These are phyloP conservation scores for Mycena pura DNA, from an alignment of 768 basidiomycete genomes.

Conservation along the genomic window DNA sequence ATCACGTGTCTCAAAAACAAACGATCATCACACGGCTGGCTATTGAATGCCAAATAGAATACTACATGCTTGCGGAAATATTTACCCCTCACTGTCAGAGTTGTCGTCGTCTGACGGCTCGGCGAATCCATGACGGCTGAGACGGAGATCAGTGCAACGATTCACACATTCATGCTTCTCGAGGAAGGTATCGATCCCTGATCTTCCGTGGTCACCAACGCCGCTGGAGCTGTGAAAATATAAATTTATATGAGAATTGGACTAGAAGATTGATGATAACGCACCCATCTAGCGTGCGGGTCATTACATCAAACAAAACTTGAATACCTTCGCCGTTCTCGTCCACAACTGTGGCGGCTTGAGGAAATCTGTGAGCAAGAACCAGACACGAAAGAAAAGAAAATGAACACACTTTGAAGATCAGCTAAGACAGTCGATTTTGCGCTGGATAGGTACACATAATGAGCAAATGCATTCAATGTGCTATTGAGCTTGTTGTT, in stretches of 20 bases:
- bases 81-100: no score
- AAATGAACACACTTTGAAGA: constrained; percentile 3
- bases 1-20: no score
- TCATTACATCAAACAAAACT: constrained; percentile 15
- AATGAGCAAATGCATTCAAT: constrained; percentile 6
- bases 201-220: neutral
- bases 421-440: neutral
- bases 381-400: neutral
- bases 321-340: neutral
- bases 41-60: no score
- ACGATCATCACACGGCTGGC: no score
- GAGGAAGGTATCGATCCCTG: constrained; percentile 1
- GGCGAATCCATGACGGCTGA: constrained; percentile 5
- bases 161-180: constrained; percentile 1
- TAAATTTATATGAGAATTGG: neutral
- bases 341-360: neutral
- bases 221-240: neutral
- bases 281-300: constrained; percentile 9
- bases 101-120: no score
- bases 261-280: neutral
- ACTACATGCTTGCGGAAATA: no score
- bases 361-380: neutral
- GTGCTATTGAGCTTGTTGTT: neutral
- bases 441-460: neutral
- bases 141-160: neutral